Evolutionary conservation across 345 rosid genomes (phyloP), one percentile per base, ranked within the genome.

Genomic region (Murraya paniculata): DNA sequence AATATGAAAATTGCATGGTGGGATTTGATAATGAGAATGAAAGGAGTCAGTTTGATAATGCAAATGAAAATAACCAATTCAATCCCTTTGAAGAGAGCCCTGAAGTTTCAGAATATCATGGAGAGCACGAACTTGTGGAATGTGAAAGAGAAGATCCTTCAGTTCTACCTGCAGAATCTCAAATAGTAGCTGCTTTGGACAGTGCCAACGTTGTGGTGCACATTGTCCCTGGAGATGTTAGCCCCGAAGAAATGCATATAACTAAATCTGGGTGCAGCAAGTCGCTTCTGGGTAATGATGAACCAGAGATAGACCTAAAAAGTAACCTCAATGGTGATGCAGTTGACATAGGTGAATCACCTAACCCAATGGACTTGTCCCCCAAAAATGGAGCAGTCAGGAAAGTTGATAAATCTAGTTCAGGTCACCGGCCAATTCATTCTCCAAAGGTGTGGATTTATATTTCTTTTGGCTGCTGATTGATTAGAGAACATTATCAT

Each of bases 31-130:
- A 82, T 66, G 80, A 2, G 69, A 82, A 80, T 77, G 78, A 76
- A 30, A 59, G 71, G 66, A 85, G 41, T 19, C 76, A 83, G 38
- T 80, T 68, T 56, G 80, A 82, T 62, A 41, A 75, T 53, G 77
- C 21, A 68, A 73, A 79, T 68, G 81, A 69, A 80, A 73, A 68
- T 59, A 79, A 68, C 33, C 78, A 77, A 58, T 85, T 68, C 71
- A 77, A 75, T 78, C 78, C 78, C 74, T 88, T 82, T 83, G 89
- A 90, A 66, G 86, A 84, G 82, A 89, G 84, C 75, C 79, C 82
- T 13, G 86, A 82, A 64, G 82, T 72, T 83, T 90, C 91, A 48
- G 84, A 86, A 25, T 76, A 70, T 79, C 64, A 72, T 56, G 78
- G 77, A 77, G 85, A 81, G 31, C 45, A 22, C 64, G 83, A 71